Evolutionary conservation across 2,329 filamentous ascomycete genomes (phyloP).

Genomic region (Plenodomus lindquistii): DNA sequence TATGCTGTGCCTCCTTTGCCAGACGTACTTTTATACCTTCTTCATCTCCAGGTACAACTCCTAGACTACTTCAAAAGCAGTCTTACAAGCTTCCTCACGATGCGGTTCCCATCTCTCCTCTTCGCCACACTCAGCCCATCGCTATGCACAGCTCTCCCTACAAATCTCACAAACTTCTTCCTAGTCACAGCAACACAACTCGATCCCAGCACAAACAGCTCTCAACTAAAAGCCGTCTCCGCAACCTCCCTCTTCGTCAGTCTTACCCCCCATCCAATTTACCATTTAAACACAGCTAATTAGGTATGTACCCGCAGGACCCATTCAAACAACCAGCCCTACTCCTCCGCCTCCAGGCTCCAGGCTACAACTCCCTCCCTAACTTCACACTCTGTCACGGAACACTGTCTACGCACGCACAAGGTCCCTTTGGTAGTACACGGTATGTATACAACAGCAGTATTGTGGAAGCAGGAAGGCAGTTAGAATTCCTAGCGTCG

Average conservation of each 20-base stretch:
- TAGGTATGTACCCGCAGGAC: constrained; percentile 18
- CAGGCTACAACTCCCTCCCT: constrained; percentile 46
- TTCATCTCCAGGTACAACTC: too few species aligned
- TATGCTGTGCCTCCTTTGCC: too few species aligned
- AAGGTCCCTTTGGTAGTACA: constrained; percentile 31
- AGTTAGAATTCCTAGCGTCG: constrained; percentile 41
- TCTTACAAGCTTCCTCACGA: constrained; percentile 1
- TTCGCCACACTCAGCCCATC: constrained; percentile 8
- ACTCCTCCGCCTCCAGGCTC: constrained; percentile 44
- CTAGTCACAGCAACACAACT: constrained; percentile 46
- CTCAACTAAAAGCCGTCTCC: constrained; percentile 40
- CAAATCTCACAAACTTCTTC: constrained; percentile 37
- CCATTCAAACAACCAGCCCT: constrained; percentile 40
- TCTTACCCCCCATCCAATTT: neutral
- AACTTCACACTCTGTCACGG: constrained; percentile 43
- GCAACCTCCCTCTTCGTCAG: constrained; percentile 45
- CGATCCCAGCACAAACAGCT: constrained; percentile 28
- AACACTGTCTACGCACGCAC: constrained; percentile 35
- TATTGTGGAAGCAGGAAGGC: constrained; percentile 22
- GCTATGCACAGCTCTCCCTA: constrained; percentile 13
- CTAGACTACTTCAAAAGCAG: neutral
- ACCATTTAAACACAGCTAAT: neutral
- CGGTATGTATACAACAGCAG: constrained; percentile 40
- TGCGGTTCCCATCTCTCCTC: constrained; percentile 16
- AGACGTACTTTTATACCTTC: too few species aligned